phyloP scores from a whole-genome alignment of 345 rosid genomes.

The Eucalyptus albens region DNA sequence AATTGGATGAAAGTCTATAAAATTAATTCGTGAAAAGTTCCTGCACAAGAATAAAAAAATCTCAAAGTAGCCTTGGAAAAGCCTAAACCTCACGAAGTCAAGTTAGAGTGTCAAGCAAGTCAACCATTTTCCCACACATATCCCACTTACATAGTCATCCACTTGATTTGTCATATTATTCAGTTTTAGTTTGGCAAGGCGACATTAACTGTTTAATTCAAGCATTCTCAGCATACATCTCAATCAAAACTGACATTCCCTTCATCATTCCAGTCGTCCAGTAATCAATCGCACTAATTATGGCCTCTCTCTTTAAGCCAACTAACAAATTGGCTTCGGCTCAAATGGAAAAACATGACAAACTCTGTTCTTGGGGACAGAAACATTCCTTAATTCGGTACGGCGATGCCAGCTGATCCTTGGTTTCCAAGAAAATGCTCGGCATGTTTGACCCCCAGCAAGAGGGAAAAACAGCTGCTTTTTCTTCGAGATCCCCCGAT shows the following conservation, averaged over 20 bases:
- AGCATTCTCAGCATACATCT: neutral
- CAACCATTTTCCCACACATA: neutral
- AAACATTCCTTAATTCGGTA: neutral
- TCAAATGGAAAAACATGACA: neutral
- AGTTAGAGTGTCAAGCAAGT: neutral
- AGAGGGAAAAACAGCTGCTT: neutral
- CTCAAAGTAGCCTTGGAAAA: neutral
- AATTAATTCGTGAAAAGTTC: too few species aligned
- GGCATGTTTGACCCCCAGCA: neutral
- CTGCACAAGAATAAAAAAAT: too few species aligned
- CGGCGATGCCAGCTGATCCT: neutral
- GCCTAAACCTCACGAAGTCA: neutral
- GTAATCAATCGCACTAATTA: neutral
- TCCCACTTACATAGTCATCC: neutral
- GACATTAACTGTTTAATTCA: neutral
- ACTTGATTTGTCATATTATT: neutral
- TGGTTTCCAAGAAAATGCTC: neutral
- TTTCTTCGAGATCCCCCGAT: neutral
- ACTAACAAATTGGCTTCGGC: neutral
- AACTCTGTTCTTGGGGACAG: neutral
- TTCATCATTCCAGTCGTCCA: neutral
- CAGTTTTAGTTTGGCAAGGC: neutral
- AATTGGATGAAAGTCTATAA: neutral
- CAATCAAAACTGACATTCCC: neutral
- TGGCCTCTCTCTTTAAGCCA: neutral